A percentile compares a stretch with the other conserved stretches of the same genome.
Evolutionary conservation across 2,329 filamentous ascomycete species (phyloP).

Genomic region (Monilinia laxa): DNA sequence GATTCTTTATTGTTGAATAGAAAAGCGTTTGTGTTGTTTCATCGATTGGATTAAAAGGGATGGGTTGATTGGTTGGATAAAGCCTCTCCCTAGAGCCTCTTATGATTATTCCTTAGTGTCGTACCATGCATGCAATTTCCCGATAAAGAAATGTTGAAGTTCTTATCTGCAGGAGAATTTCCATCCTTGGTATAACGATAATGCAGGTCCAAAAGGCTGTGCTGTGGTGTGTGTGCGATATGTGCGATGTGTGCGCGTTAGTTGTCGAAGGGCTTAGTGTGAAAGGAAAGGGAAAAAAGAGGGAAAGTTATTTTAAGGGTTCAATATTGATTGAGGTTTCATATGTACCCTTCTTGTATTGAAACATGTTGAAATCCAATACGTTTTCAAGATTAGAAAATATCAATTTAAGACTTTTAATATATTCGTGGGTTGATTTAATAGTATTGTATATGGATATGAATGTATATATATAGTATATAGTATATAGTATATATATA

Average conservation of each 20-base stretch:
- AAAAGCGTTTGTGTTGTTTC: neutral
- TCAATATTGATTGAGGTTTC: neutral
- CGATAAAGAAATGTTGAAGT: neutral
- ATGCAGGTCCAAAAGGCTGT: constrained; percentile 15
- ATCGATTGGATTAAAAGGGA: neutral
- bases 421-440: too few species aligned
- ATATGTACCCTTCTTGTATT: neutral
- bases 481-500: too few species aligned
- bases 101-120: too few species aligned
- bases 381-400: neutral
- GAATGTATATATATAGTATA: too few species aligned
- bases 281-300: neutral
- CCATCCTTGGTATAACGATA: neutral
- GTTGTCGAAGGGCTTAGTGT: neutral
- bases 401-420: neutral
- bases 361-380: neutral
- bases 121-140: neutral
- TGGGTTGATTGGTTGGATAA: too few species aligned
- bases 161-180: neutral
- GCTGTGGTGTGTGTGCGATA: neutral
- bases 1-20: neutral
- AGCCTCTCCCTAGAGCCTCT: too few species aligned
- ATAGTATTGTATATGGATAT: too few species aligned
- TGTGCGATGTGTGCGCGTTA: too few species aligned
- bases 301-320: neutral